Evolutionary conservation across 2,329 filamentous ascomycete genomes (phyloP), one percentile per base, ranked within the genome.

Genomic region (Lachnellula subtilissima): DNA sequence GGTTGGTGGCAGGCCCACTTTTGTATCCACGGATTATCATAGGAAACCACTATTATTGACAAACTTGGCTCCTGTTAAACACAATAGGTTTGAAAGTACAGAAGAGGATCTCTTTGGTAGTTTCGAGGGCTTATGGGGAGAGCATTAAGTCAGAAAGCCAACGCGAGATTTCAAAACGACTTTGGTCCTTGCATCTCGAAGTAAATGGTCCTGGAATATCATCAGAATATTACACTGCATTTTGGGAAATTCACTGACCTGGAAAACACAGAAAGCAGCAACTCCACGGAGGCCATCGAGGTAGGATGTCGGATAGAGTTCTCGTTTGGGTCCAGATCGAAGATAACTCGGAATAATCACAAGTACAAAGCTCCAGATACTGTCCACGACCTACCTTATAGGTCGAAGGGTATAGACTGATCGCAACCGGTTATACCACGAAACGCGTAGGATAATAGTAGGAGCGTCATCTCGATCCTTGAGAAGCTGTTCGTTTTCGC

Each of bases 201-300:
- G 19, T 45, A 45, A 22, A 45, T 45, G 42, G 11, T 45, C 42
- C 42, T 45, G 12, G 19, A 45, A 22, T 22, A 22, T 45, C 12
- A 19, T 45, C 14, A 45, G 42, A 45, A 12, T 11, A 12, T 45
- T 45, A 19, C n/a, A 22, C 12, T 12, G 22, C 12, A 15, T 19
- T 42, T 42, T 2, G 15, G 15, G n/a, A 5, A 5, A n/a, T 45
- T 45, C 5, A 11, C 19, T 3, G 5, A 45, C 42, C 17, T 4
- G 42, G 22, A 75, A 76, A 55, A 78, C 76, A 46, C 77, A 59
- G 40, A 77, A 63, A 19, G 75, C 72, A 14, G 76, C 76, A 28
- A 78, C 61, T 22, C 76, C 76, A 28, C 76, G 74, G 47, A 78
- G 66, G 36, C 76, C 75, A 63, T 78, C 75, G 37, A 78, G 71